A percentile compares a stretch with the other conserved stretches of the same genome.
phyloP scores from a whole-genome alignment of 257 asterid species.

The Eucommia ulmoides region DNA sequence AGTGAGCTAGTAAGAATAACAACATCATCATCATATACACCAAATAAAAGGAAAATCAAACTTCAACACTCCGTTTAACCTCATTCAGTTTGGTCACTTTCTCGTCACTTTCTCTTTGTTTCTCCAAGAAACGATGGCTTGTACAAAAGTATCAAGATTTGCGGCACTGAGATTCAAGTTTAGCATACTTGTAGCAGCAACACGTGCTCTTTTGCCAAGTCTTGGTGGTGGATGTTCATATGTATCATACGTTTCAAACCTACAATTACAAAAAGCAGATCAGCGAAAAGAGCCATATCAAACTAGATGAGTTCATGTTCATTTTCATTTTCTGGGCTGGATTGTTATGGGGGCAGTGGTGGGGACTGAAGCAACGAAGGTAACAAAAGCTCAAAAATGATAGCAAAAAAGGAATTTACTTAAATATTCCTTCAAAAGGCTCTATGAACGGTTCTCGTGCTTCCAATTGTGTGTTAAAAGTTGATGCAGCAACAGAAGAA shows the following conservation, averaged over 20 bases:
- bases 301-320: no score
- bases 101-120: constrained; percentile 85
- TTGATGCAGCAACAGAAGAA: constrained; percentile 89
- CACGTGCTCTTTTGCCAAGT: constrained; percentile 69
- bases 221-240: constrained; percentile 41
- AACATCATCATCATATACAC: no score
- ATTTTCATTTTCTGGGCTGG: no score
- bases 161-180: constrained; percentile 85
- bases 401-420: constrained; percentile 30
- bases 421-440: constrained; percentile 96
- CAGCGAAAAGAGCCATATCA: constrained; percentile 7
- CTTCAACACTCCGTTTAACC: constrained; percentile 38
- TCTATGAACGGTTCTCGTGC: constrained; percentile 99
- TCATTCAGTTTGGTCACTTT: constrained; percentile 61
- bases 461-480: constrained; percentile 77
- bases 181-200: constrained; percentile 76
- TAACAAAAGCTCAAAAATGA: neutral
- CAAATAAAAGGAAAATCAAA: constrained; percentile 7
- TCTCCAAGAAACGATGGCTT: constrained; percentile 76
- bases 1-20: neutral
- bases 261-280: constrained; percentile 20
- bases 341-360: no score
- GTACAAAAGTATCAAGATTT: constrained; percentile 65
- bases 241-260: constrained; percentile 88
- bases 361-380: no score